These are phyloP conservation scores for Xylaria sp. DNA, from an alignment of 2,329 filamentous ascomycete genomes.

Conservation along the genomic window DNA sequence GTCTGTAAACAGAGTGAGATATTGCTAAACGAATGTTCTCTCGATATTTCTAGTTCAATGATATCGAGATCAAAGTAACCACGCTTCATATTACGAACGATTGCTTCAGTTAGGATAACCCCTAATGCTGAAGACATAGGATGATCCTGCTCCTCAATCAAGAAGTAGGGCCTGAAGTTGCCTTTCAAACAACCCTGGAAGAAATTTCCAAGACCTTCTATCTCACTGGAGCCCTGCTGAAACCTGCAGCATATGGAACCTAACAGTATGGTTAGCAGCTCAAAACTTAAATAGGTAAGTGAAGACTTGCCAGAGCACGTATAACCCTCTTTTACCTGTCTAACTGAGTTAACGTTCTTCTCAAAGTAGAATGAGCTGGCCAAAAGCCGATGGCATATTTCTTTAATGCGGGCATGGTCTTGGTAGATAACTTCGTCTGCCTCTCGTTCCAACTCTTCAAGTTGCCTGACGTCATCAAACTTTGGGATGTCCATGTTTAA, in stretches of 20 bases:
- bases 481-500: not conserved
- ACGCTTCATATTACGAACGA: slow-evolving; percentile 10
- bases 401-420: not conserved
- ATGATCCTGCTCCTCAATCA: not conserved
- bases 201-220: not conserved
- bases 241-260: not conserved
- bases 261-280: not conserved
- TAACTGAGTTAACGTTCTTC: not conserved
- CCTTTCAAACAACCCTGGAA: not conserved
- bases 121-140: not conserved
- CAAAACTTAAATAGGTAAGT: not conserved
- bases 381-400: not conserved
- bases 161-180: not conserved
- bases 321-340: not conserved
- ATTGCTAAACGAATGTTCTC: slow-evolving; percentile 8
- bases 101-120: not conserved
- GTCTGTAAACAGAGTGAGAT: not conserved
- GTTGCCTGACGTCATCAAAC: not conserved
- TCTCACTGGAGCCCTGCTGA: not conserved
- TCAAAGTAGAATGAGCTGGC: not conserved
- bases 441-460: not conserved
- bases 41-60: not conserved
- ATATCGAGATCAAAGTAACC: slow-evolving; percentile 12
- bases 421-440: not conserved
- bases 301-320: not conserved